Percentiles rank a stretch among this genome's conserved stretches.
phyloP scores from a whole-genome alignment of 176 grass and related monocot species.

The Sorghum bicolor region Sorghum_bicolor_NCBIv3 NC_012870.2:67851501-67852000 shows the following conservation, averaged over 20 bases:
- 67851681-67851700: background rate
- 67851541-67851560: constrained; percentile 80
- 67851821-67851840: constrained; percentile 99
- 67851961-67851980: constrained; percentile 57
- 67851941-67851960: constrained; percentile 15
- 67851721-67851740: constrained; percentile 60
- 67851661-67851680: constrained; percentile 18
- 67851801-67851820: constrained; percentile 98
- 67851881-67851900: constrained; percentile 11
- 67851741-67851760: constrained; percentile 84
- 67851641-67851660: constrained; percentile 42
- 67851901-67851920: constrained; percentile 9
- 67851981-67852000: constrained; percentile 96
- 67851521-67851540: constrained; percentile 80
- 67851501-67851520: constrained; percentile 95
- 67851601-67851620: constrained; percentile 85
- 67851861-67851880: constrained; percentile 26
- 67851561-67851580: constrained; percentile 86
- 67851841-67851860: constrained; percentile 67
- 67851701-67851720: constrained; percentile 14
- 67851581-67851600: constrained; percentile 91
- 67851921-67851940: background rate
- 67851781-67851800: constrained; percentile 94
- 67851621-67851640: constrained; percentile 85
- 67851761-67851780: constrained; percentile 93